Conservation (phyloP, 164 flowering plant genomes). For the Vitis amurensis region DNA sequence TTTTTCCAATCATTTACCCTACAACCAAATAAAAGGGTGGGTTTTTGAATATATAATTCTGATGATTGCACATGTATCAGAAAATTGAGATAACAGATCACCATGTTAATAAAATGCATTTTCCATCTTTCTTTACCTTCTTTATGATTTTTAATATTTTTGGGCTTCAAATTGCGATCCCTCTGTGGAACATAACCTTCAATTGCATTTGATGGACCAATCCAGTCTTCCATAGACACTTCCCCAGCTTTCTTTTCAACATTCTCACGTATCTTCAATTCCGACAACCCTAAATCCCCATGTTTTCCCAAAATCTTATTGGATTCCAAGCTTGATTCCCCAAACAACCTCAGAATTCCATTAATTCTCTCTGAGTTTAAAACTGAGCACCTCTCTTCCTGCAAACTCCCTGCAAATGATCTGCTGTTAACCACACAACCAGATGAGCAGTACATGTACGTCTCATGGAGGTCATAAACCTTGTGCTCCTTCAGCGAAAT, state of each 20-base stretch:
- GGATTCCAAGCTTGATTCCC: conserved; percentile 28
- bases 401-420: conserved; percentile 52
- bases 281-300: conserved; percentile 43
- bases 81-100: background rate
- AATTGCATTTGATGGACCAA: conserved; percentile 85
- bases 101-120: background rate
- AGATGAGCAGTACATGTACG: conserved; percentile 64
- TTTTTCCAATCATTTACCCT: background rate
- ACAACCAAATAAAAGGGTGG: background rate
- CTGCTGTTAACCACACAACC: conserved; percentile 60
- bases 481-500: conserved; percentile 80
- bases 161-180: conserved; percentile 22
- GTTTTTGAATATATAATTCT: background rate
- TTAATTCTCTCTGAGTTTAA: conserved; percentile 36
- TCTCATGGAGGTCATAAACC: conserved; percentile 79
- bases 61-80: background rate
- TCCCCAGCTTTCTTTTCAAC: conserved; percentile 39
- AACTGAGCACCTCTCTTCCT: conserved; percentile 43
- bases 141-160: conserved; percentile 9
- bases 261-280: conserved; percentile 69
- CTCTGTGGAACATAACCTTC: conserved; percentile 86
- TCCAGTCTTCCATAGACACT: conserved; percentile 56
- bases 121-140: conserved; percentile 32
- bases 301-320: conserved; percentile 29
- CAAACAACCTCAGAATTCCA: conserved; percentile 59